Percentiles rank a stretch among this genome's conserved stretches.
Evolutionary conservation across 2,329 filamentous ascomycete species (phyloP).

Genomic region (Dothistroma pini): DNA sequence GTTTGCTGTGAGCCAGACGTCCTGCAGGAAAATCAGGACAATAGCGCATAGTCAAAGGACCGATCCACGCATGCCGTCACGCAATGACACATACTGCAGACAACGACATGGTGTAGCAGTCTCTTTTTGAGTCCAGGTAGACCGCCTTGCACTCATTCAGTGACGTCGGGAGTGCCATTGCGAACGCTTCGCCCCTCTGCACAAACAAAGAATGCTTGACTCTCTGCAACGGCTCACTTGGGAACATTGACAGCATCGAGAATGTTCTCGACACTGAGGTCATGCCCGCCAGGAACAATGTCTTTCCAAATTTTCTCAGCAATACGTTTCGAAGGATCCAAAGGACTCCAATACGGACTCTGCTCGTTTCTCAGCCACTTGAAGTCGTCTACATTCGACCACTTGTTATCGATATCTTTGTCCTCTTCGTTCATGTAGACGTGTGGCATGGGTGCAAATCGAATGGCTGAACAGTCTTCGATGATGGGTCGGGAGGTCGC

Average conservation of each 20-base stretch:
- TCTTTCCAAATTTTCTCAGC: conserved; percentile 59
- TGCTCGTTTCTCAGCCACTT: conserved; percentile 87
- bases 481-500: conserved; percentile 87
- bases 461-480: conserved; percentile 75
- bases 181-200: too few relatives aligned
- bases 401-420: conserved; percentile 57
- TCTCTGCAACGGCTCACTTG: neutral
- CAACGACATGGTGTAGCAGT: too few relatives aligned
- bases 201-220: neutral
- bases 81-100: too few relatives aligned
- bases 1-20: too few relatives aligned
- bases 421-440: conserved; percentile 47
- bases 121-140: too few relatives aligned
- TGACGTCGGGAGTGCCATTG: too few relatives aligned
- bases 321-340: conserved; percentile 52
- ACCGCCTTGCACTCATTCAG: too few relatives aligned
- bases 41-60: too few relatives aligned
- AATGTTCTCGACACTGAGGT: conserved; percentile 62
- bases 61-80: too few relatives aligned
- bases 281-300: conserved; percentile 61
- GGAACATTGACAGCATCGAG: conserved; percentile 43
- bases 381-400: conserved; percentile 93
- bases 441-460: conserved; percentile 72
- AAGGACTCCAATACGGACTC: conserved; percentile 81
- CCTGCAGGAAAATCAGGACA: too few relatives aligned